Percentiles rank a stretch among this genome's conserved stretches.
phyloP scores from a whole-genome alignment of 2,329 filamentous ascomycete genomes.

The Pseudogymnoascus sp. region DNA sequence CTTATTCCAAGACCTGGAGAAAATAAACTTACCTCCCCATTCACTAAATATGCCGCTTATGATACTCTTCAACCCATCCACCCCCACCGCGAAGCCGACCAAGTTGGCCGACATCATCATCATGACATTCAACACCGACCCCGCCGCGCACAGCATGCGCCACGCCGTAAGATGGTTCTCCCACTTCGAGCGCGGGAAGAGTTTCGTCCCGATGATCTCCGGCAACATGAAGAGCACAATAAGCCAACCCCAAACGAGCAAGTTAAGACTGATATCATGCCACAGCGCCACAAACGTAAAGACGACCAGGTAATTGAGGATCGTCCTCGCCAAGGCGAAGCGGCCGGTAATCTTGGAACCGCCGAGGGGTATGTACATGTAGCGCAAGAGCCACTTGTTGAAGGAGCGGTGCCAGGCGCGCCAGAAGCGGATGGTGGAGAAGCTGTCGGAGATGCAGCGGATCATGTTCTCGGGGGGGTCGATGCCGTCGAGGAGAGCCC shows the following conservation, averaged over 20 bases:
- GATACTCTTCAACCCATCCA: constrained; percentile 78
- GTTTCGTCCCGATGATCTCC: constrained; percentile 62
- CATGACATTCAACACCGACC: constrained; percentile 74
- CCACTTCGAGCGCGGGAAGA: constrained; percentile 69
- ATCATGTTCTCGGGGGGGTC: constrained; percentile 98
- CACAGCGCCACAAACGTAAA: constrained; percentile 97
- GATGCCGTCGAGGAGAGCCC: constrained; percentile 82
- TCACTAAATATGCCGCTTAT: constrained; percentile 68
- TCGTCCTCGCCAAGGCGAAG: constrained; percentile 45
- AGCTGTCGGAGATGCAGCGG: constrained; percentile 92
- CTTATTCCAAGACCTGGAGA: constrained; percentile 9
- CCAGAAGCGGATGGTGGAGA: constrained; percentile 87
- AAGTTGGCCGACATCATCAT: constrained; percentile 97
- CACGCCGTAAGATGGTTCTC: constrained; percentile 63
- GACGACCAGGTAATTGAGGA: constrained; percentile 72
- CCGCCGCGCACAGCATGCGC: constrained; percentile 71
- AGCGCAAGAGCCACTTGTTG: constrained; percentile 90
- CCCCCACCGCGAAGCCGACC: constrained; percentile 86
- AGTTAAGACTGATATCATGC: constrained; percentile 89
- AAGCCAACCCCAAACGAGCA: constrained; percentile 96
- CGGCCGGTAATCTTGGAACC: constrained; percentile 50
- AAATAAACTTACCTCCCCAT: constrained; percentile 50
- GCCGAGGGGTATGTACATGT: constrained; percentile 88
- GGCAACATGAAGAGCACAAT: constrained; percentile 90
- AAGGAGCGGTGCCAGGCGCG: constrained; percentile 91